Conservation (phyloP, 768 basidiomycete genomes). For the Mycena crocata region DNA sequence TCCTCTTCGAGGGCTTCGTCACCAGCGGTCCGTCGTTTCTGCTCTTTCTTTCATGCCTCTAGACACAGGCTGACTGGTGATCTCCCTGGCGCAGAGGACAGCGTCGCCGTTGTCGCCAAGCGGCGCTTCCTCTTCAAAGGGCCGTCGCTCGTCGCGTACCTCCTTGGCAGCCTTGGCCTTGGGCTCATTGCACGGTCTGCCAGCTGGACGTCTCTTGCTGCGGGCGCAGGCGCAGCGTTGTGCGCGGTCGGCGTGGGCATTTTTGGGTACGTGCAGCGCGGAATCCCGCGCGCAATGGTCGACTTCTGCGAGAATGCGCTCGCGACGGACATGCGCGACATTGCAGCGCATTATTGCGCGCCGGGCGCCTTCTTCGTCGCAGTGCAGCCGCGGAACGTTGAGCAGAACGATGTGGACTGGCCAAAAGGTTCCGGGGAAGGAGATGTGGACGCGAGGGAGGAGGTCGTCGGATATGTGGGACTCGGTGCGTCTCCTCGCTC, state of each 20-base stretch:
- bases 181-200: neutral
- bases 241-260: neutral
- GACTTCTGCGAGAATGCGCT: constrained; percentile 12
- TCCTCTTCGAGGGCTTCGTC: constrained; percentile 20
- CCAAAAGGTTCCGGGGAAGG: too few species aligned
- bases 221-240: neutral
- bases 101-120: neutral
- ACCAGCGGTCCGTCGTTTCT: constrained; percentile 9
- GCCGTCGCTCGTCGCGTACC: neutral
- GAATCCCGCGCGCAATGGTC: neutral
- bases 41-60: neutral
- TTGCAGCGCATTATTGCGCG: constrained; percentile 7
- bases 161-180: constrained; percentile 9
- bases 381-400: neutral
- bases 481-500: constrained; percentile 14
- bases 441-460: neutral
- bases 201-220: neutral
- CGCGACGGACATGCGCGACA: constrained; percentile 14
- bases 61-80: too few species aligned
- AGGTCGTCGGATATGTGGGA: constrained; percentile 18
- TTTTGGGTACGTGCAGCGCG: neutral
- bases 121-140: neutral
- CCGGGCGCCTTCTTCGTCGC: constrained; percentile 17
- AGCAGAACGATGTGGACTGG: too few species aligned
- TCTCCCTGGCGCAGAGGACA: neutral